Conservation (phyloP, 371 early-diverging fungal species). For the Dichotomocladium elegans region DNA sequence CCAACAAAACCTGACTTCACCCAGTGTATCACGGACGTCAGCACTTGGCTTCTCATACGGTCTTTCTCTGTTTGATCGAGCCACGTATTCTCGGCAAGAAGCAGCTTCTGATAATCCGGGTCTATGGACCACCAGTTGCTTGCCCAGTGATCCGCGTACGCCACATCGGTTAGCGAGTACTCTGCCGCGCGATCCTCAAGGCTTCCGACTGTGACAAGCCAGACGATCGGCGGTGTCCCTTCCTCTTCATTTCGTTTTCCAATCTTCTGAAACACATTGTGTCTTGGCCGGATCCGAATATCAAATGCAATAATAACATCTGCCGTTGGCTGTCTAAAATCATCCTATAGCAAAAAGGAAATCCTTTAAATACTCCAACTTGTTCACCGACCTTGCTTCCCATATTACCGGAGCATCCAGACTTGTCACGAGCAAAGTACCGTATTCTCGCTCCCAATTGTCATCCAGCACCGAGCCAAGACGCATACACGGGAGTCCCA, state of each 20-base stretch:
- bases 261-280: constrained; percentile 5
- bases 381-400: too few species aligned
- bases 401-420: not conserved
- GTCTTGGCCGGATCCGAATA: constrained; percentile 1
- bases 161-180: not conserved
- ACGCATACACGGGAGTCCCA: constrained; percentile 5
- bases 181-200: not conserved
- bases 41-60: not conserved
- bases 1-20: not conserved
- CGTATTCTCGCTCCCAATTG: constrained; percentile 10
- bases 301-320: constrained; percentile 9
- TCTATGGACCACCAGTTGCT: constrained; percentile 5
- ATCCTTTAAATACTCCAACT: not conserved
- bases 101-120: constrained; percentile 1
- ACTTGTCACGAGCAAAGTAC: constrained; percentile 3
- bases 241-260: not conserved
- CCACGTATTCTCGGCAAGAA: not conserved
- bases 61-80: not conserved
- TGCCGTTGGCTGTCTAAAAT: not conserved
- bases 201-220: constrained; percentile 7
- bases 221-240: not conserved
- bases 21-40: not conserved
- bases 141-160: not conserved
- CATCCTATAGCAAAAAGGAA: not conserved
- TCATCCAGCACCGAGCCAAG: constrained; percentile 8